Evolutionary conservation across 371 early-diverging fungal species (phyloP).

Genomic region (Cokeromyces recurvatus): DNA sequence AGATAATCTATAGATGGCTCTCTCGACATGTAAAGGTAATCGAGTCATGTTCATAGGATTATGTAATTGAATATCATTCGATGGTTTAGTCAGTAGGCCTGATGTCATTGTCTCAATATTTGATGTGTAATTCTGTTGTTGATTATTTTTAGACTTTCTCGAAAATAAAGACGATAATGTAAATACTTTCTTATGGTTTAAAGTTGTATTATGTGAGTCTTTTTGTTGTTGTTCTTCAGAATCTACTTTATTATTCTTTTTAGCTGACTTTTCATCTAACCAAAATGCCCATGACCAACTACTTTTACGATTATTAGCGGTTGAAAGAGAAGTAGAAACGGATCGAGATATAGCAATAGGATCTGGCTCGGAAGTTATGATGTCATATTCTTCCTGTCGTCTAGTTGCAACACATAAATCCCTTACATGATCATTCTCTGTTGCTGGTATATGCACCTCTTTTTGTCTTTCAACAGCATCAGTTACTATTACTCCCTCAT

Average conservation of each 20-base stretch:
- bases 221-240: neutral
- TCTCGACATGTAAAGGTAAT: conserved; percentile 81
- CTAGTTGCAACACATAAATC: conserved; percentile 5
- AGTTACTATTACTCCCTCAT: neutral
- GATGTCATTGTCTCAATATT: neutral
- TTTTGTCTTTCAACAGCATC: neutral
- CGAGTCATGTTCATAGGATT: conserved; percentile 52
- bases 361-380: neutral
- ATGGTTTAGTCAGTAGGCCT: conserved; percentile 17
- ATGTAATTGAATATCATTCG: conserved; percentile 54
- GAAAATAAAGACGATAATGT: conserved; percentile 26
- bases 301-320: conserved; percentile 11
- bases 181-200: conserved; percentile 9
- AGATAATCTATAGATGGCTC: conserved; percentile 86
- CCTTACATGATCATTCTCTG: conserved; percentile 4
- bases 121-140: neutral
- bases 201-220: conserved; percentile 3
- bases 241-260: conserved; percentile 19
- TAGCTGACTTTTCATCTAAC: conserved; percentile 26
- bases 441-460: neutral
- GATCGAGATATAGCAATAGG: conserved; percentile 4
- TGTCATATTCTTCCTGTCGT: neutral
- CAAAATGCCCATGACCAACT: conserved; percentile 41
- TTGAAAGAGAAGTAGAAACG: conserved; percentile 1
- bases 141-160: conserved; percentile 12